Percentiles rank a stretch among this genome's conserved stretches.
These are phyloP conservation scores for Amanita phalloides DNA, from an alignment of 768 basidiomycete genomes.

Conservation along the genomic window DNA sequence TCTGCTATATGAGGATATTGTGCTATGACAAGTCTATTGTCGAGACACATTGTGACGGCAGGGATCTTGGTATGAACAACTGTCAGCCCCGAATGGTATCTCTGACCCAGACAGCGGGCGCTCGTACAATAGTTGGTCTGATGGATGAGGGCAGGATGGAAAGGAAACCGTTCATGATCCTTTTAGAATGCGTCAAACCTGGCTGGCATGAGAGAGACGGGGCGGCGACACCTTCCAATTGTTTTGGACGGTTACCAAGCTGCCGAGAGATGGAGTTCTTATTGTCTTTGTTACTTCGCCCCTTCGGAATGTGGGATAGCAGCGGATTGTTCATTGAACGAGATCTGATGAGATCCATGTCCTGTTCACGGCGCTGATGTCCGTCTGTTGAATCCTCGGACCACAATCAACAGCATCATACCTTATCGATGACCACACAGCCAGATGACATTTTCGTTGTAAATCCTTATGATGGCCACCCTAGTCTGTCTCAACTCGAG, in stretches of 20 bases:
- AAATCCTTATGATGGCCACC: constrained; percentile 71
- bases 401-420: not conserved
- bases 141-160: not conserved
- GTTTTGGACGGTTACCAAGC: constrained; percentile 23
- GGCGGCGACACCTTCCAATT: constrained; percentile 17
- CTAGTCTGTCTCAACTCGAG: constrained; percentile 55
- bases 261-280: constrained; percentile 18
- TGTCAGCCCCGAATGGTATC: constrained; percentile 19
- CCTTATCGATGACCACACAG: constrained; percentile 4
- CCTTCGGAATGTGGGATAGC: no score
- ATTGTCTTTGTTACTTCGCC: constrained; percentile 28
- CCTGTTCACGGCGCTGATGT: not conserved
- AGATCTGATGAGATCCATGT: constrained; percentile 3
- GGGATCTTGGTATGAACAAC: constrained; percentile 10
- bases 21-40: constrained; percentile 19
- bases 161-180: not conserved
- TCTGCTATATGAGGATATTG: constrained; percentile 20
- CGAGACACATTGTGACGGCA: constrained; percentile 6
- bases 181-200: not conserved
- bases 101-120: constrained; percentile 15
- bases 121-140: not conserved
- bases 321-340: not conserved
- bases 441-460: constrained; percentile 33
- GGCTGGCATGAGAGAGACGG: not conserved
- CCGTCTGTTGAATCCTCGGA: not conserved